Evolutionary conservation across 306 rosid genomes (phyloP), one percentile per base, ranked within the genome.

Genomic region (Lithocarpus polystachyus): DNA sequence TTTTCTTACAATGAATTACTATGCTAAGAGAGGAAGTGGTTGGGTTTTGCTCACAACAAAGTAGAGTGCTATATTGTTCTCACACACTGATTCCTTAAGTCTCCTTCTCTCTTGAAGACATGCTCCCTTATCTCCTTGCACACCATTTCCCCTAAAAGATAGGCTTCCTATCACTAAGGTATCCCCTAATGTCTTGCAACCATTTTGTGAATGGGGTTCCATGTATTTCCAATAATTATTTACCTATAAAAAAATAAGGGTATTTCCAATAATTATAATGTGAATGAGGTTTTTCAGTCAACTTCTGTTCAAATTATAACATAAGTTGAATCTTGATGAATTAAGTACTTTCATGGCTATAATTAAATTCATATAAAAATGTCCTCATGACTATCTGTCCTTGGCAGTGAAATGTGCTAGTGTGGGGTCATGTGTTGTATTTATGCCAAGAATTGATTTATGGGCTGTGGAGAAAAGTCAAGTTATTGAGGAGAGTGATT

Each of bases 371-470:
- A 72, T 40, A 33, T 71, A 2, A 71, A 70, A 62, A 13, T 71
- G 18, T 35, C 56, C 72, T 84, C 40, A 74, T 67, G 69, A 13
- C 73, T 75, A 72, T 59, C 71, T 88, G 77, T 81, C n/a, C 69
- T 33, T 89, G 72, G 90, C 95, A 92, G 98, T 77, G 93, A 91
- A 88, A 89, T 93, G 98, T 87, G 86, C 93, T 72, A 85, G 89
- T 56, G 64, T 81, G 75, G 84, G 89, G 45, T 86, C 92, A 4
- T 92, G 89, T 59, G 35, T 93, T 33, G 81, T 92, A 77, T 95
- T 89, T 87, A 86, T 95, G 99, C 99, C 99, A 55, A 86, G 97
- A 90, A 88, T 94, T 79, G 99, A 94, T 75, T 86, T 94, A 76
- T 94, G 99, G 99, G 97, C 97, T 75, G 81, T 92, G 77, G 91